Evolutionary conservation across 2,329 filamentous ascomycete genomes (phyloP), one percentile per base, ranked within the genome.

Genomic region (Ascocoryne sarcoides): DNA sequence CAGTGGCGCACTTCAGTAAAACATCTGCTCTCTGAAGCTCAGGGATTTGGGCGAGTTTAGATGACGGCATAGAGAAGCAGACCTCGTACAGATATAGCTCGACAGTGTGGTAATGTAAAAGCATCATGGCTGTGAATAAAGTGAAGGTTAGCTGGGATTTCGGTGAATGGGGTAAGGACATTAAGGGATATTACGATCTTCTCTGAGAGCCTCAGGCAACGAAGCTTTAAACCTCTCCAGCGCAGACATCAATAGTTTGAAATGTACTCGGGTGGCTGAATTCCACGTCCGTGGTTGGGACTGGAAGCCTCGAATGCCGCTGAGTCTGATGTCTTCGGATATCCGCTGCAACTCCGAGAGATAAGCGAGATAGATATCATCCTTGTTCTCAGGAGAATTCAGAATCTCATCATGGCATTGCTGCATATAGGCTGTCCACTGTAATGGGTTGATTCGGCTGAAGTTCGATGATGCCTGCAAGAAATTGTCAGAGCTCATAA

Each of bases 211-310:
- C n/a, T n/a, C n/a, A n/a, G n/a, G n/a, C n/a, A n/a, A n/a, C n/a
- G n/a, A n/a, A n/a, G n/a, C n/a, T n/a, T n/a, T n/a, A n/a, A n/a
- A n/a, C n/a, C n/a, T n/a, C n/a, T n/a, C n/a, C n/a, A n/a, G n/a
- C n/a, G n/a, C n/a, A n/a, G n/a, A n/a, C n/a, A n/a, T n/a, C n/a
- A 43, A 32, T 19, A 43, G 29, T 10, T 39, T 43, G 36, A 43
- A 36, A 14, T 43, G 36, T 2, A 43, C 41, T 20, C 5, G 19
- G 12, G 36, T 7, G 4, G 41, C 36, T 17, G 12, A 12, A 39
- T 28, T 43, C 41, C 41, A 43, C 10, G 16, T 23, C 17, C 36
- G 36, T n/a, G 16, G 32, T 17, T 43, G 41, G 5, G 30, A 28
- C n/a, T 36, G 41, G 19, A 39, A 26, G 8, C 26, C 12, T 30